These are phyloP conservation scores for Huntiella savannae DNA, from an alignment of 2,329 filamentous ascomycete genomes.

Conservation along the genomic window DNA sequence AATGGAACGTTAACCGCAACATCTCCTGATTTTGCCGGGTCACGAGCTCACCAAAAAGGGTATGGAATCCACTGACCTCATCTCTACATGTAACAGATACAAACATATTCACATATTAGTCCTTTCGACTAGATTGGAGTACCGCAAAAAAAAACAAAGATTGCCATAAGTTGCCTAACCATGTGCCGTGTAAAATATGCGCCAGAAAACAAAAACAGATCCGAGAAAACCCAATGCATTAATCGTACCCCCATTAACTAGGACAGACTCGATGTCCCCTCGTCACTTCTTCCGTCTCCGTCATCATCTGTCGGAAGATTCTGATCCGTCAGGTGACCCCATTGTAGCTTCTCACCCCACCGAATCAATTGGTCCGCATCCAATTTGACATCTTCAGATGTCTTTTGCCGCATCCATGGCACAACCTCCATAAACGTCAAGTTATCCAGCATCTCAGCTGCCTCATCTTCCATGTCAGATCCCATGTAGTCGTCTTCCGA, in stretches of 20 bases:
- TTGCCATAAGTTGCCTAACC: no score
- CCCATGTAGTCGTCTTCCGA: neutral
- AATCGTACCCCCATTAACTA: neutral
- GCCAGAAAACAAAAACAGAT: no score
- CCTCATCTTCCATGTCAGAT: neutral
- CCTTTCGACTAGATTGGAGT: no score
- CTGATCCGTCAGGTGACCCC: slow-evolving; percentile 3
- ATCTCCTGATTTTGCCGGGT: no score
- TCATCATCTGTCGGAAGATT: neutral
- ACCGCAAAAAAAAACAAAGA: no score
- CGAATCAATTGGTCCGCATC: slow-evolving; percentile 3
- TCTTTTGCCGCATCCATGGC: slow-evolving; percentile 5
- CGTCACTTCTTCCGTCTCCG: neutral
- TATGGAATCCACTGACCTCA: no score
- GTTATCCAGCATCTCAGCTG: neutral
- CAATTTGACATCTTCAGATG: neutral
- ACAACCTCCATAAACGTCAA: slow-evolving; percentile 7
- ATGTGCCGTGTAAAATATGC: no score
- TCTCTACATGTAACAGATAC: no score
- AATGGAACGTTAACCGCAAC: no score
- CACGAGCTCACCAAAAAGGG: no score
- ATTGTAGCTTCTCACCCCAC: slow-evolving; percentile 6
- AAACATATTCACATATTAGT: no score
- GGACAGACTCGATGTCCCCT: neutral
- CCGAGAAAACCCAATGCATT: no score